Base-by-base conservation (phyloP, 148 eudicot species). In the Fallopia convolvulus region DNA sequence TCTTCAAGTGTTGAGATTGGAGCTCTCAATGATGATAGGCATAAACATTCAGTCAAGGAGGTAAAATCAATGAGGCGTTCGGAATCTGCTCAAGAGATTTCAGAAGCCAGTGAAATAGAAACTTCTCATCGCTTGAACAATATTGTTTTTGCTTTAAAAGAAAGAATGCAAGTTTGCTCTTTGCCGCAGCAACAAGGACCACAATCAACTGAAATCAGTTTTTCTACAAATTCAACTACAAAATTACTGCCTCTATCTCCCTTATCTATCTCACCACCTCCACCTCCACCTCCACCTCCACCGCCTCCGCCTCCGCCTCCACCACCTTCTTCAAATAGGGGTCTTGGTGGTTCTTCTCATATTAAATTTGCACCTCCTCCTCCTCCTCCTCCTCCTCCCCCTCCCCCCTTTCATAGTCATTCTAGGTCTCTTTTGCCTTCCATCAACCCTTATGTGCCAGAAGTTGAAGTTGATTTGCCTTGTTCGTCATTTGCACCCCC, bases 161-260 rank as follows among this genome's bases (percentile, higher is more conserved):
- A 20, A 55, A 5, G n/a, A 55, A 18, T 55, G 61, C 61, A 55
- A 55, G 23, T n/a, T 55, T 55, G 61, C 61, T 55, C 61, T 11
- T 58, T 23, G 9, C 65, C 26, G 3, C 65, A 58, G 32, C 26
- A 32, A 58, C 65, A 58, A 58, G 65, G 65, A 58, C 14, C 26
- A 50, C 56, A 50, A 14, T 17, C 56, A 58, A 23, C 65, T 58
- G 32, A 58, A 58, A 58, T 11, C 65, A 58, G 32, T 17, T 18
- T 6, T 63, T 30, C 39, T 26, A 63, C 39, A 55, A 55, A n/a
- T 48, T 48, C 50, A 47, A 72, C 82, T 32, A 72, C 83, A 65
- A 85, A 81, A 32, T 80, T 82, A 5, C 79, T 80, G 33, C 84
- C 82, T 3, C 82, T 84, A 14, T 79, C 86, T 1, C 84, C 88